Conservation (phyloP, 768 basidiomycete species). For the Tylopilus sp. region DNA sequence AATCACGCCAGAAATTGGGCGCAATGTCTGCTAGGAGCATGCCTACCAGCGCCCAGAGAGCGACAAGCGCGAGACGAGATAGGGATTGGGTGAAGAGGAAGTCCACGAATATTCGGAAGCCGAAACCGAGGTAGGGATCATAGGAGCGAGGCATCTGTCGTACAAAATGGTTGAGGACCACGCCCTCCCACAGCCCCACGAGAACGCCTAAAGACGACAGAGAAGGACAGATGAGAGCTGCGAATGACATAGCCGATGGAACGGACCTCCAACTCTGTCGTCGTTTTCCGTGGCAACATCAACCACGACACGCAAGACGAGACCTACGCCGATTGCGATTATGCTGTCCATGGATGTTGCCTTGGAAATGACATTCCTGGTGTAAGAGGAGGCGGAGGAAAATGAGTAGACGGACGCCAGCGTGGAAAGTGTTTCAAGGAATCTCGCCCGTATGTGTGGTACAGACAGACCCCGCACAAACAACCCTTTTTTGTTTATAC, state of each 20-base stretch:
- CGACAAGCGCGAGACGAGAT: constrained; percentile 42
- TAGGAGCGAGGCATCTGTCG: constrained; percentile 60
- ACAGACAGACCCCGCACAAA: constrained; percentile 13
- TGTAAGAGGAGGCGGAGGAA: constrained; percentile 25
- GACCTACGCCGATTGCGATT: constrained; percentile 64
- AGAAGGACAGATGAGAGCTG: not conserved
- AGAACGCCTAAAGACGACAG: constrained; percentile 50
- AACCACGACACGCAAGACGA: constrained; percentile 61
- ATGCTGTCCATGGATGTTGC: constrained; percentile 61
- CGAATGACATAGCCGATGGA: not conserved
- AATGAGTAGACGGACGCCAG: constrained; percentile 32
- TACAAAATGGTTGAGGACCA: constrained; percentile 69
- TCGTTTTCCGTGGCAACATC: constrained; percentile 42
- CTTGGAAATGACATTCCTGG: constrained; percentile 26
- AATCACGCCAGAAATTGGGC: constrained; percentile 45
- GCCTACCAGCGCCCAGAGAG: constrained; percentile 51
- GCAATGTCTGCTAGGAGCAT: constrained; percentile 52
- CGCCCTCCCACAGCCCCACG: constrained; percentile 77
- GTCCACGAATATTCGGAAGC: constrained; percentile 69
- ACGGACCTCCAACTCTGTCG: constrained; percentile 30
- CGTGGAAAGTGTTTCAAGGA: constrained; percentile 8
- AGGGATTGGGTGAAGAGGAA: constrained; percentile 60
- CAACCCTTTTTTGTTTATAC: constrained; percentile 18
- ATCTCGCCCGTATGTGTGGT: not conserved
- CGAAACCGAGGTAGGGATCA: constrained; percentile 69